Base-by-base conservation (phyloP, 805 yeast species). In the Candida berthetii region DNA sequence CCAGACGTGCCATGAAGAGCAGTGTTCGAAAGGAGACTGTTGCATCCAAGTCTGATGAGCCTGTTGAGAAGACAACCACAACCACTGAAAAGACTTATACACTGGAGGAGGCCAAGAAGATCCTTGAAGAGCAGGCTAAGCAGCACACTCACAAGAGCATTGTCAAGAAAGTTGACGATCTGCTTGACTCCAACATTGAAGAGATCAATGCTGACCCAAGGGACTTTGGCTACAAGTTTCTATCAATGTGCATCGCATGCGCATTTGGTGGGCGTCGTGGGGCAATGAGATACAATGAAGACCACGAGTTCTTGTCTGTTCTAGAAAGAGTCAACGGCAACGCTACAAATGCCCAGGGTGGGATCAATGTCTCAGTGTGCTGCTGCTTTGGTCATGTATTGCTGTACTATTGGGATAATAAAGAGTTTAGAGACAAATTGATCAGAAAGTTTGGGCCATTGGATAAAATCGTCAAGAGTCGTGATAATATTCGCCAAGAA, bases 191-290 rank as follows among this genome's bases (percentile, higher is more conserved):
- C 6, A 22, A 22, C 9, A 22, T 22, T 22, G 25, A 22, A 7
- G 6, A 7, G 9, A 22, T 22, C 25, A 22, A 22, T 22, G 9
- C 6, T 22, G 9, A 22, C 9, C 25, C 25, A 22, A 22, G 9
- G 9, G 25, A 22, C 9, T 22, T 22, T 44, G 51, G 46, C 3
- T 29, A 35, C 28, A 45, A 40, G 32, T 42, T 48, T 22, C 11
- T 48, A 10, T 28, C 42, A 1, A n/a, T 42, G 10, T 45, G 46
- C 33, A 31, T 48, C 4, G 16, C 38, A 7, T 40, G 45, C 32
- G 47, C 51, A n/a, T 43, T 45, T 42, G 49, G 48, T 15, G 49
- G 51, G 7, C 42, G 15, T n/a, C 22, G 8, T 13, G 47, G 45
- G 2, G 17, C 39, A 4, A 8, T 8, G 3, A 27, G 39, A 22